These are phyloP conservation scores for Daldinia loculata DNA, from an alignment of 495 filamentous ascomycete species.

Conservation along the genomic window DNA sequence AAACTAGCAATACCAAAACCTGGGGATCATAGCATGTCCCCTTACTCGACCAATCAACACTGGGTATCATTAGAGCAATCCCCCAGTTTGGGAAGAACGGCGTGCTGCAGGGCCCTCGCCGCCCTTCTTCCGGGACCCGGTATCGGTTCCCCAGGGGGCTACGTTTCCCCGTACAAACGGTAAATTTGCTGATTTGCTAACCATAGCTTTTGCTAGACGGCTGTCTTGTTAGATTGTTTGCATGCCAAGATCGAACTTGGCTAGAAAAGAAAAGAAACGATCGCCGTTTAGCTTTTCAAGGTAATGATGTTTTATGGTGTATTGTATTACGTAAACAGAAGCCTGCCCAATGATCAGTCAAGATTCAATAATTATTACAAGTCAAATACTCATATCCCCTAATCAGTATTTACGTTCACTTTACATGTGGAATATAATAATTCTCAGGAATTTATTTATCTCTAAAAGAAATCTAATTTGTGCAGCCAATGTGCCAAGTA, in stretches of 20 bases:
- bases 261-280: not conserved
- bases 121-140: conserved; percentile 27
- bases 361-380: too few relatives aligned
- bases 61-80: not conserved
- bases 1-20: conserved; percentile 7
- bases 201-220: not conserved
- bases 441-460: too few relatives aligned
- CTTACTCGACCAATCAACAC: conserved; percentile 22
- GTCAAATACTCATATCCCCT: too few relatives aligned
- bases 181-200: conserved; percentile 7
- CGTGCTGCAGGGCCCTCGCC: conserved; percentile 1
- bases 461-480: too few relatives aligned
- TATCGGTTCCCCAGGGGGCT: conserved; percentile 32
- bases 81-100: conserved; percentile 10
- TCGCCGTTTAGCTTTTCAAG: not conserved
- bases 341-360: not conserved
- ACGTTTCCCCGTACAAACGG: conserved; percentile 24
- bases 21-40: not conserved
- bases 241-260: conserved; percentile 13
- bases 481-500: not conserved
- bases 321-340: not conserved
- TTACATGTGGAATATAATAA: too few relatives aligned
- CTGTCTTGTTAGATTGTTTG: not conserved
- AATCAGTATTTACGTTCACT: too few relatives aligned
- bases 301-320: not conserved